Conservation (phyloP, 2,329 filamentous ascomycete genomes). For the Diplodia scrobiculata region DNA sequence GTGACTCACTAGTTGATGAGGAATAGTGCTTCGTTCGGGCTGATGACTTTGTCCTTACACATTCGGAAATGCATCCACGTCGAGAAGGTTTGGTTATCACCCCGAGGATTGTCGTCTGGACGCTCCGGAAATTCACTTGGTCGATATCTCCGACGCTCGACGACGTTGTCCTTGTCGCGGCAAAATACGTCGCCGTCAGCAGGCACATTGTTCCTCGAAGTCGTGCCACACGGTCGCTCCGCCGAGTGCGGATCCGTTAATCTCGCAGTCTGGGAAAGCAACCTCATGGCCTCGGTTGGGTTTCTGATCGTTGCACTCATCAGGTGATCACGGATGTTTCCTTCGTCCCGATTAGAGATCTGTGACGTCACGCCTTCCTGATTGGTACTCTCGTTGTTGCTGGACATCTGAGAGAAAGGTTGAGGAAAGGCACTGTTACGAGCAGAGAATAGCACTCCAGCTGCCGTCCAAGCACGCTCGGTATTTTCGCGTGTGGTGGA, state of each 20-base stretch:
- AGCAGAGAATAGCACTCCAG: background rate
- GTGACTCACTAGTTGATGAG: slow-evolving; percentile 23
- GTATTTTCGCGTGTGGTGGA: background rate
- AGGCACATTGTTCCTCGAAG: background rate
- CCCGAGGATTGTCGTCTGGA: slow-evolving; percentile 5
- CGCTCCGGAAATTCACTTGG: background rate
- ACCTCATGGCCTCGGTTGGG: slow-evolving; percentile 10
- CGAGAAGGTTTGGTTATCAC: slow-evolving; percentile 10
- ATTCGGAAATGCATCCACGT: slow-evolving; percentile 25
- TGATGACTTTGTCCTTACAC: slow-evolving; percentile 21
- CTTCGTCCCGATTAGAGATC: background rate
- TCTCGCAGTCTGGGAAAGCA: slow-evolving; percentile 13
- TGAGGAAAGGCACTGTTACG: background rate
- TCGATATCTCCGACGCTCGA: background rate
- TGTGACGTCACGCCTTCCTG: slow-evolving; percentile 4
- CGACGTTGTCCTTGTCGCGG: background rate
- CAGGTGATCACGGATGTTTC: slow-evolving; percentile 14
- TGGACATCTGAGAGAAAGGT: background rate
- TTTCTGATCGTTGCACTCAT: slow-evolving; percentile 20
- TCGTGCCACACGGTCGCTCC: background rate
- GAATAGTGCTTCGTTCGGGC: slow-evolving; percentile 17
- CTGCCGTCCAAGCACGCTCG: background rate
- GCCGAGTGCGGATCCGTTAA: background rate
- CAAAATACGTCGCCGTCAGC: background rate
- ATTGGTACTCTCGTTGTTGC: background rate